Conservation (phyloP, 164 flowering plant genomes). For the Macadamia integrifolia region DNA sequence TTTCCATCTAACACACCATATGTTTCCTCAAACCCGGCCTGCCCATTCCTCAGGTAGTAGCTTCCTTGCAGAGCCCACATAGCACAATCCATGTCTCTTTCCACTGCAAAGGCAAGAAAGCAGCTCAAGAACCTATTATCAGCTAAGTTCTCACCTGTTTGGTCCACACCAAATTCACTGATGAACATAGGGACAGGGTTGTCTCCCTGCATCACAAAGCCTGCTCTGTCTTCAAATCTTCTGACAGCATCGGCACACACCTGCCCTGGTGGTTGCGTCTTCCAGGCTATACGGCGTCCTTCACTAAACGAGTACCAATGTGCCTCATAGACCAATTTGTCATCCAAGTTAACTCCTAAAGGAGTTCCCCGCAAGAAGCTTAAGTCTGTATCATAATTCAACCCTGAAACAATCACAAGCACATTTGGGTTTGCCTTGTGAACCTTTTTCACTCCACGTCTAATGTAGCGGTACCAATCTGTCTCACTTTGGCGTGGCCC, state of each 20-base stretch:
- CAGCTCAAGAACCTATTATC: constrained; percentile 45
- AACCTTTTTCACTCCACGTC: constrained; percentile 22
- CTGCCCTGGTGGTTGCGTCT: constrained; percentile 13
- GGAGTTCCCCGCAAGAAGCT: constrained; percentile 23
- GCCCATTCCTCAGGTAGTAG: constrained; percentile 33
- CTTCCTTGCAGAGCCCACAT: constrained; percentile 53
- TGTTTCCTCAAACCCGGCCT: constrained; percentile 23
- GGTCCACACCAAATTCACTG: constrained; percentile 53
- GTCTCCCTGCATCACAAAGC: constrained; percentile 24
- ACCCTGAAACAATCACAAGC: constrained; percentile 42
- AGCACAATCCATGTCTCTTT: constrained; percentile 48
- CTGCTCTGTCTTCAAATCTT: constrained; percentile 10
- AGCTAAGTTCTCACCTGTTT: constrained; percentile 22
- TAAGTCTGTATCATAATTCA: constrained; percentile 31
- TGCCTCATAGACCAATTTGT: constrained; percentile 44
- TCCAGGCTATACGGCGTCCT: constrained; percentile 20
- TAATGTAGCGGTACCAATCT: constrained; percentile 31
- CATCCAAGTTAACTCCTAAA: constrained; percentile 9
- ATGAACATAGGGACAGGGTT: constrained; percentile 37
- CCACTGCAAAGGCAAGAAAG: constrained; percentile 26
- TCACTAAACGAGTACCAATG: constrained; percentile 42
- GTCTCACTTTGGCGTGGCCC: constrained; percentile 25
- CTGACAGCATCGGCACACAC: constrained; percentile 14
- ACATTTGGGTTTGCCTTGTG: constrained; percentile 37
- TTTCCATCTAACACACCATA: constrained; percentile 32